Evolutionary conservation across 441 rosid species (phyloP).

Genomic region (Bruguiera hainesii): DNA sequence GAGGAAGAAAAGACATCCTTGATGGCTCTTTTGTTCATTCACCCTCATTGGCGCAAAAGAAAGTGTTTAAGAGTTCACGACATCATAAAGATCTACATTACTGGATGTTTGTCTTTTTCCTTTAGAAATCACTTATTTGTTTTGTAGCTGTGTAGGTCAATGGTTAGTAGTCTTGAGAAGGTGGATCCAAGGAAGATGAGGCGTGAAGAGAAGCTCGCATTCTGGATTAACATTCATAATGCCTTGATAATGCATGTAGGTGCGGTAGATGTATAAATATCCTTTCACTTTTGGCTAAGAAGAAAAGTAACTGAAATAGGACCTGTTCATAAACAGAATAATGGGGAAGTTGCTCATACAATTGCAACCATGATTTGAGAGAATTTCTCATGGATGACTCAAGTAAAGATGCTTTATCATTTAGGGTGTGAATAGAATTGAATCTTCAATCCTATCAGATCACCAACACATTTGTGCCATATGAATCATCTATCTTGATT

Average conservation of each 20-base stretch:
- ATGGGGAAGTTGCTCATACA: neutral
- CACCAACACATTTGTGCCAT: neutral
- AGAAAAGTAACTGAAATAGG: neutral
- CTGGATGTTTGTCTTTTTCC: neutral
- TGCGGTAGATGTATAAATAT: constrained; percentile 10
- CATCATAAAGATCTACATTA: neutral
- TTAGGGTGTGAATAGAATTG: neutral
- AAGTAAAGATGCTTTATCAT: neutral
- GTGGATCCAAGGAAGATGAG: constrained; percentile 71
- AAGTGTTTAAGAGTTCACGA: neutral
- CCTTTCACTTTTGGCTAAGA: neutral
- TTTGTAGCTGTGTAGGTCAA: constrained; percentile 42
- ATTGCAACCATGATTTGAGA: neutral
- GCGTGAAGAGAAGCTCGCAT: constrained; percentile 75
- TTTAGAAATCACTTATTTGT: constrained; percentile 8
- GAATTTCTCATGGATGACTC: neutral
- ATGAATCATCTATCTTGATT: neutral
- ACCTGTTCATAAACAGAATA: neutral
- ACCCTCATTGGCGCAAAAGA: neutral
- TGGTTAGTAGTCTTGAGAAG: constrained; percentile 69
- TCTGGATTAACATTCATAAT: constrained; percentile 81
- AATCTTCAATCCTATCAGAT: neutral
- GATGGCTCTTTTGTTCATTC: constrained; percentile 1
- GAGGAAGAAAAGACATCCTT: neutral
- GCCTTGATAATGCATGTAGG: constrained; percentile 83